Base-by-base conservation (phyloP, 805 yeast genomes). In the Yamadazyma tumulicola region DNA sequence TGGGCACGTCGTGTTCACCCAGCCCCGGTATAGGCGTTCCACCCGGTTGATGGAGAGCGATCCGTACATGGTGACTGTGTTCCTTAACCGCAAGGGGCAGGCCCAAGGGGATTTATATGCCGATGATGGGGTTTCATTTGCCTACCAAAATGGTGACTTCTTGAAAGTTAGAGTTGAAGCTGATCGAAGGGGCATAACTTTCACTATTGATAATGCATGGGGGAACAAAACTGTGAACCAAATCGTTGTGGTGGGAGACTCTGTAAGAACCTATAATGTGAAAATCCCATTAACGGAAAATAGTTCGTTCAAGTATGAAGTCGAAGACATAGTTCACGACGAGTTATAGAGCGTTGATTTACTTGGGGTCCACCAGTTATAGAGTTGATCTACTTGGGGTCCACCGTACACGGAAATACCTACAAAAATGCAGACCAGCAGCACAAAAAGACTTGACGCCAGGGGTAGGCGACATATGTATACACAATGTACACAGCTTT, bases 61-160 rank as follows among this genome's bases (percentile, higher is more conserved):
- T 54, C 96, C 97, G 4, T 86, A 79, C 54, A 83, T 94, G 0
- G 49, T 89, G 23, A 68, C 81, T 2, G 60, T 89, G 27, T 85
- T 85, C 0, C 67, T 80, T 8, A 67, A 67, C 37, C 45, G 51
- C 2, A 47, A 59, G 2, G 80, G 79, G 1, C 43, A 48, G 5
- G 87, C 89, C 0, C 55, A 57, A 0, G 84, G 85, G 2, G 55
- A 61, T 12, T 54, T 89, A 20, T 89, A 88, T 54, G 57, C 83
- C 23, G 97, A 89, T 55, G 97, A 89, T 57, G 96, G 95, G 11
- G 84, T 80, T 46, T 69, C 89, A 0, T 85, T 72, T 46, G 73
- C 66, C 28, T 77, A 77, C 52, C 38, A 54, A 20, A 45, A 60
- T 2, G 83, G 81, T 5, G 79, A 75, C 18, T 54, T 62, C 28